phyloP scores from a whole-genome alignment of 345 rosid genomes.

The Litchi chinensis region DNA sequence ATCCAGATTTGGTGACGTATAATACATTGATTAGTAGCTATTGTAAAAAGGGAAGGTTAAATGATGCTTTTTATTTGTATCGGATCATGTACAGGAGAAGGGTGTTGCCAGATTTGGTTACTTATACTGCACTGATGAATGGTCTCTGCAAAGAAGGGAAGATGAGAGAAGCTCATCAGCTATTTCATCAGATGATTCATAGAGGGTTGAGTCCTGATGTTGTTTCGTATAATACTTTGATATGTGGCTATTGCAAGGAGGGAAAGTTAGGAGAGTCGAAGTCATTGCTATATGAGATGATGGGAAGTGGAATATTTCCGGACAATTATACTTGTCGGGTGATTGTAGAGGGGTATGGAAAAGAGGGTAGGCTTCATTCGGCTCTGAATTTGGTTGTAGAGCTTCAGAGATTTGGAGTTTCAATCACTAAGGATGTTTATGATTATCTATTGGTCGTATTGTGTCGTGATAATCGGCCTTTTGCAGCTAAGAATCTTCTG shows the following conservation, averaged over 20 bases:
- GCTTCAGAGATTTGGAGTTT: conserved; percentile 56
- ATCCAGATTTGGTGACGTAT: conserved; percentile 85
- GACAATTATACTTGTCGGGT: conserved; percentile 61
- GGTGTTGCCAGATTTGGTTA: conserved; percentile 79
- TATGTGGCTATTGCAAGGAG: conserved; percentile 71
- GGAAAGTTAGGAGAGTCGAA: conserved; percentile 64
- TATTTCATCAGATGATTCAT: conserved; percentile 67
- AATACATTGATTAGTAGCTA: conserved; percentile 79
- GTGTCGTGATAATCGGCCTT: conserved; percentile 66
- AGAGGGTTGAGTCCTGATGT: conserved; percentile 68
- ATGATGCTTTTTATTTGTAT: conserved; percentile 78
- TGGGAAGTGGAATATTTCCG: conserved; percentile 58
- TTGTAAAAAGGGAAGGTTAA: conserved; percentile 67
- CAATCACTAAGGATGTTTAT: conserved; percentile 50
- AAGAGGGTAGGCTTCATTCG: conserved; percentile 59
- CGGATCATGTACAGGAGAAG: conserved; percentile 70
- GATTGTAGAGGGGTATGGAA: conserved; percentile 59
- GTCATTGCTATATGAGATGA: conserved; percentile 65
- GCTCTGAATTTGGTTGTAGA: conserved; percentile 78
- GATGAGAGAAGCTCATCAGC: conserved; percentile 81
- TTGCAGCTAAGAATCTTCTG: conserved; percentile 81
- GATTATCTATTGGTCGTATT: conserved; percentile 53
- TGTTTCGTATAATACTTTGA: conserved; percentile 73
- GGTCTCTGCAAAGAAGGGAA: conserved; percentile 86
- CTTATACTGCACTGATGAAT: conserved; percentile 68